Percentiles rank a stretch among this genome's conserved stretches.
These are phyloP conservation scores for Penicillium oxalicum DNA, from an alignment of 2,329 filamentous ascomycete genomes.

Conservation along the genomic window DNA sequence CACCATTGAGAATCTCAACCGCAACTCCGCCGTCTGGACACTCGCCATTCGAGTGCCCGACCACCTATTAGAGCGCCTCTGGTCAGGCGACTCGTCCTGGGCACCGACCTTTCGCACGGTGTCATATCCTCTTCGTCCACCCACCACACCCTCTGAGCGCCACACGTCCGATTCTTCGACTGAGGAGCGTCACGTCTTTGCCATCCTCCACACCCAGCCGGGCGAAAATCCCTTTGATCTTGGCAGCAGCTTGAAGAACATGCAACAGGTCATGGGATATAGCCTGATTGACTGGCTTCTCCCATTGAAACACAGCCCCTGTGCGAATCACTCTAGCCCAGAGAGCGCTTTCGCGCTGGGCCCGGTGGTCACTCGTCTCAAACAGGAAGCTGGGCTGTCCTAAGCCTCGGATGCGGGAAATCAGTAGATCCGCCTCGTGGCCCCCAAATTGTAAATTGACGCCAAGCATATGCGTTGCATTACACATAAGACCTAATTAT, in stretches of 20 bases:
- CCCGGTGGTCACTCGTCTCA: slow-evolving; percentile 53
- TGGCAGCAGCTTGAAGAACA: slow-evolving; percentile 60
- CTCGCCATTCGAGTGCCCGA: slow-evolving; percentile 67
- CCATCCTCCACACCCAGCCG: slow-evolving; percentile 65
- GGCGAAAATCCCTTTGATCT: slow-evolving; percentile 85
- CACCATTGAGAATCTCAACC: slow-evolving; percentile 71
- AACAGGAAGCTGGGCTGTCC: slow-evolving; percentile 40
- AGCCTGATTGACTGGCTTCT: slow-evolving; percentile 70
- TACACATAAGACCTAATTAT: background rate
- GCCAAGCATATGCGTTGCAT: background rate
- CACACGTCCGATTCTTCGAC: slow-evolving; percentile 33
- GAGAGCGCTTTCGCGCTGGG: slow-evolving; percentile 66
- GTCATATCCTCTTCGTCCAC: slow-evolving; percentile 35
- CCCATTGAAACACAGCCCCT: slow-evolving; percentile 69
- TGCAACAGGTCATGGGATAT: slow-evolving; percentile 72
- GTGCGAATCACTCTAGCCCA: slow-evolving; percentile 59
- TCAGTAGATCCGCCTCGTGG: background rate
- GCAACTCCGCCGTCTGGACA: slow-evolving; percentile 57
- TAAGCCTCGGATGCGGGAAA: slow-evolving; percentile 3
- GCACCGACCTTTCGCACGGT: slow-evolving; percentile 35
- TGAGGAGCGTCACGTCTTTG: slow-evolving; percentile 62
- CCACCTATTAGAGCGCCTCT: slow-evolving; percentile 29
- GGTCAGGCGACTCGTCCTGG: slow-evolving; percentile 31
- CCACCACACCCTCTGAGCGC: slow-evolving; percentile 13
- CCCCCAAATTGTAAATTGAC: background rate